Conservation (phyloP, 768 basidiomycete genomes). For the Tricholoma bakamatsutake region DNA sequence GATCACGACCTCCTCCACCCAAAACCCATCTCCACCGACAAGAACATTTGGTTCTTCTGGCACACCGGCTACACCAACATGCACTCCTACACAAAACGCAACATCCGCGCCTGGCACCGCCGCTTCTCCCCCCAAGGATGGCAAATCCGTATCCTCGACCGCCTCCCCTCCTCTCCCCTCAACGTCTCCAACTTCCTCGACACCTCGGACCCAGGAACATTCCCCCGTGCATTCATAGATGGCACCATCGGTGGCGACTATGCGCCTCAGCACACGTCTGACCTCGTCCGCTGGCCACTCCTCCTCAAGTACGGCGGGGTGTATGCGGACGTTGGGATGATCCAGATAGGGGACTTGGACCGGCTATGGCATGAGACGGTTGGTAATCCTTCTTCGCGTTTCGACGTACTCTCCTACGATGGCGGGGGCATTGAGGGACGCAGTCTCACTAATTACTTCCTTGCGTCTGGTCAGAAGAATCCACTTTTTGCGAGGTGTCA, state of each 20-base stretch:
- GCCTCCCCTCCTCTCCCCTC: neutral
- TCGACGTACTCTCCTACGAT: neutral
- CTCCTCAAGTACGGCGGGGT: neutral
- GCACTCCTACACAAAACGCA: neutral
- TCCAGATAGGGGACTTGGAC: neutral
- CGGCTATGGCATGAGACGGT: neutral
- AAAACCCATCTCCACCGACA: neutral
- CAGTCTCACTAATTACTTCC: neutral
- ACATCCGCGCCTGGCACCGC: neutral
- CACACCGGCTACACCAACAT: neutral
- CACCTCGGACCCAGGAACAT: neutral
- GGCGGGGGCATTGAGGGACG: neutral
- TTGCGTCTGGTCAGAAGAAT: neutral
- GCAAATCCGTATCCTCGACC: neutral
- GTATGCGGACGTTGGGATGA: neutral
- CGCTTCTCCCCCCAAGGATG: neutral
- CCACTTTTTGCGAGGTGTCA: neutral
- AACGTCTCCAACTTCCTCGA: neutral
- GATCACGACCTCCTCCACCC: neutral
- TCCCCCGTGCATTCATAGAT: neutral
- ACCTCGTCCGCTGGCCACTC: neutral
- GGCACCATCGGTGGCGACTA: neutral
- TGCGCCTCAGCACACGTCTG: neutral
- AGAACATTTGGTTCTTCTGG: constrained; percentile 1
- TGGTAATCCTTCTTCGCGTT: neutral